Conservation (phyloP, 2,329 filamentous ascomycete species). For the Dactylellina haptotyla region DNA sequence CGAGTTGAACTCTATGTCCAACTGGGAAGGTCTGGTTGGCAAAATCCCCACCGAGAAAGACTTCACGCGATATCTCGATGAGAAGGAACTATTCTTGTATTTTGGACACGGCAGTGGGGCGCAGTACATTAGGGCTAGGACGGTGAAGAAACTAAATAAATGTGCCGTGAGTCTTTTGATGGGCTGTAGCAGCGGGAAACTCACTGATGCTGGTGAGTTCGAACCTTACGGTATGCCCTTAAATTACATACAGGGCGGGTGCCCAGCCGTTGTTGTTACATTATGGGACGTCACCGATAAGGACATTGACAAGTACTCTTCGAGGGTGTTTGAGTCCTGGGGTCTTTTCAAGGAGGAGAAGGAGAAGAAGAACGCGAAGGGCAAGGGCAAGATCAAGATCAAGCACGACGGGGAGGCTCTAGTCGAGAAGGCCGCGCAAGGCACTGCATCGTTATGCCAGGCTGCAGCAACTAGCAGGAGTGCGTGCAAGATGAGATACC, state of each 20-base stretch:
- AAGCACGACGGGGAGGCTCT: slow-evolving; percentile 56
- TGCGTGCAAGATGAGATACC: slow-evolving; percentile 85
- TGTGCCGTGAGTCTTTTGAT: slow-evolving; percentile 89
- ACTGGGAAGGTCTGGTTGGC: slow-evolving; percentile 78
- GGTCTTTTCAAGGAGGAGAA: slow-evolving; percentile 68
- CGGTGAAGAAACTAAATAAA: slow-evolving; percentile 78
- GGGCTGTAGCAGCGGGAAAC: slow-evolving; percentile 87
- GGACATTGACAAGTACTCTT: slow-evolving; percentile 93
- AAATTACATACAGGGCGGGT: slow-evolving; percentile 89
- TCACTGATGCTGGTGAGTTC: slow-evolving; percentile 84
- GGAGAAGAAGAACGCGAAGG: slow-evolving; percentile 58
- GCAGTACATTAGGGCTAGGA: slow-evolving; percentile 89
- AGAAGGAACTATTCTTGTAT: slow-evolving; percentile 81
- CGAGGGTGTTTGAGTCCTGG: slow-evolving; percentile 83
- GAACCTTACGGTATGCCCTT: slow-evolving; percentile 90
- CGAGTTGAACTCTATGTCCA: slow-evolving; percentile 70
- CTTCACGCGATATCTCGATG: slow-evolving; percentile 74
- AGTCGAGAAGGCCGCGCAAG: slow-evolving; percentile 59
- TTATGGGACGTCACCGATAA: slow-evolving; percentile 98
- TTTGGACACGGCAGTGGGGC: slow-evolving; percentile 96
- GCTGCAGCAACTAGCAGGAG: slow-evolving; percentile 79
- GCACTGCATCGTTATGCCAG: slow-evolving; percentile 73
- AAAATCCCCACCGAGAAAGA: slow-evolving; percentile 79
- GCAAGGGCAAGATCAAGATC: slow-evolving; percentile 59
- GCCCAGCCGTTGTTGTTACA: slow-evolving; percentile 86